phyloP scores from a whole-genome alignment of 176 grass and related monocot species.

The Otatea glauca region DNA sequence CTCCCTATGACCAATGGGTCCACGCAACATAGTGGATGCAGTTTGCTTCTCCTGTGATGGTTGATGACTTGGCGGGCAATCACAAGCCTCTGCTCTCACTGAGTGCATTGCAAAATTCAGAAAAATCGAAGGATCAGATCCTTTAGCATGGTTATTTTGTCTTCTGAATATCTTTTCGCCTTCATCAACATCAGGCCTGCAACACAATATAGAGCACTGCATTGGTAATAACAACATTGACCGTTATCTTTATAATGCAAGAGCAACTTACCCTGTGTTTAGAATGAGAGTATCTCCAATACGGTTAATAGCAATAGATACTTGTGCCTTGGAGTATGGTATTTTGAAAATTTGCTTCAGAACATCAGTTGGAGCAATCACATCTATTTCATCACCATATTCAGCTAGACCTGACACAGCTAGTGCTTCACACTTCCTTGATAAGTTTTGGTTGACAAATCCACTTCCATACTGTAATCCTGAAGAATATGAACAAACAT shows the following conservation, averaged over 20 bases:
- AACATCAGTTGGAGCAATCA: conserved; percentile 91
- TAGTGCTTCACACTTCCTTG: conserved; percentile 88
- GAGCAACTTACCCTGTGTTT: conserved; percentile 77
- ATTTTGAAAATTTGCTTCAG: conserved; percentile 99
- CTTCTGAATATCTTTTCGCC: conserved; percentile 95
- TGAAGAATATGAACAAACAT: conserved; percentile 48
- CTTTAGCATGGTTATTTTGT: conserved; percentile 74
- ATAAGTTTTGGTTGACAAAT: conserved; percentile 86
- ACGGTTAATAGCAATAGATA: conserved; percentile 93
- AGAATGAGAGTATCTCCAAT: conserved; percentile 93
- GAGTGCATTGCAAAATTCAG: conserved; percentile 99
- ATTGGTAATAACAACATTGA: conserved; percentile 25
- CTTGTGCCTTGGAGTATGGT: conserved; percentile 89
- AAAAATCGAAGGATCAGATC: conserved; percentile 91
- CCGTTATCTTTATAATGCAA: conserved; percentile 5
- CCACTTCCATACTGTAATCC: conserved; percentile 65
- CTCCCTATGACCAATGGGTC: conserved; percentile 61
- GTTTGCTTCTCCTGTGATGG: conserved; percentile 60
- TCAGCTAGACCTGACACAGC: conserved; percentile 91
- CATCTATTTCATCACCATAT: conserved; percentile 90
- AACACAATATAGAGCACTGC: conserved; percentile 26
- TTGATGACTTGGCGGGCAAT: conserved; percentile 91
- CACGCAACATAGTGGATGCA: conserved; percentile 66
- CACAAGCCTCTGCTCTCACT: conserved; percentile 93
- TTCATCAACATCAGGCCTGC: conserved; percentile 95